Percentiles rank a stretch among this genome's conserved stretches.
These are phyloP conservation scores for Cubamyces sp. DNA, from an alignment of 768 basidiomycete genomes.

Conservation along the genomic window DNA sequence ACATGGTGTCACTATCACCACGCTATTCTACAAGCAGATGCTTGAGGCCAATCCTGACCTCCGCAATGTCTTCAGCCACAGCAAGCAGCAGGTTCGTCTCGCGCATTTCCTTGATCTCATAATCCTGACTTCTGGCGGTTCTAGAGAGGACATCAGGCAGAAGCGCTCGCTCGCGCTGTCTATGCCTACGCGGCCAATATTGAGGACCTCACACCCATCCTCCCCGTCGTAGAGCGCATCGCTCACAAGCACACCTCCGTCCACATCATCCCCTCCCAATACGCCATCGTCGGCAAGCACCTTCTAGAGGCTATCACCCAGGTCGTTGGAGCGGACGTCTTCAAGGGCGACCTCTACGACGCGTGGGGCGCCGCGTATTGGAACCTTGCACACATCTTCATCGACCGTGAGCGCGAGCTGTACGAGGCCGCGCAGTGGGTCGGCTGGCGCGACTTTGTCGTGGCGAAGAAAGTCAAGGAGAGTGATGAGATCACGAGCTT, in stretches of 20 bases:
- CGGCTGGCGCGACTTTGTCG: conserved; percentile 30
- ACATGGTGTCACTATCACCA: conserved; percentile 29
- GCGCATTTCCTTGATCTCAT: background rate
- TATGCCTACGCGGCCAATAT: conserved; percentile 29
- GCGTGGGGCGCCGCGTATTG: conserved; percentile 33
- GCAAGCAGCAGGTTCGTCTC: conserved; percentile 27
- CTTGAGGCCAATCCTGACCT: conserved; percentile 27
- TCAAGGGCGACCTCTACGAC: conserved; percentile 17
- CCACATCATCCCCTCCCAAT: conserved; percentile 31
- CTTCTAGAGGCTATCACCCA: conserved; percentile 29
- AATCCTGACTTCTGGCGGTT: background rate
- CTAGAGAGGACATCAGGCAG: conserved; percentile 28
- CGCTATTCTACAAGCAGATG: conserved; percentile 31
- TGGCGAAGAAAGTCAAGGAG: conserved; percentile 27
- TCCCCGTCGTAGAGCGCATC: conserved; percentile 32
- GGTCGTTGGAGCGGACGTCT: conserved; percentile 23
- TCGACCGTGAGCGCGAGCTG: conserved; percentile 30
- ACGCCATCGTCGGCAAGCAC: conserved; percentile 30
- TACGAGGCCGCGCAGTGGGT: conserved; percentile 28
- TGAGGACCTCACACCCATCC: conserved; percentile 30
- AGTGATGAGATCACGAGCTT: conserved; percentile 31
- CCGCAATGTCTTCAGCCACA: conserved; percentile 30
- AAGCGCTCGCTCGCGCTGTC: conserved; percentile 28
- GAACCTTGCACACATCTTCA: conserved; percentile 31
- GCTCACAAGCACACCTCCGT: conserved; percentile 32